Conservation (phyloP, 164 flowering plant genomes). For the Piper betle region DNA sequence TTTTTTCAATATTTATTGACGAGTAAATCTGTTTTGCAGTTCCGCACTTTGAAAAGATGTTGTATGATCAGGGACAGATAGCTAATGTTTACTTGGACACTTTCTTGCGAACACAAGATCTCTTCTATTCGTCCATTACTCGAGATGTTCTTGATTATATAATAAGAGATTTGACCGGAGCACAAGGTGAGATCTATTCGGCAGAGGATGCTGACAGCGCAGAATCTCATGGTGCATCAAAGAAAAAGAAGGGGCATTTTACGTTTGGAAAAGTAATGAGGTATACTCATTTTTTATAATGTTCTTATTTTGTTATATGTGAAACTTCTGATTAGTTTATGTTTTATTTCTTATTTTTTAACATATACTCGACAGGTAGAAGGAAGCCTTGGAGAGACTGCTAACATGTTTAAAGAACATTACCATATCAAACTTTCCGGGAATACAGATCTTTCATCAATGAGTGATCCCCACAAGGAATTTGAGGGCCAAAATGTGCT, state of each 20-base stretch:
- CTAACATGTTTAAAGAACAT: conserved; percentile 61
- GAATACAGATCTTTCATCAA: conserved; percentile 79
- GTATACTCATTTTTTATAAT: conserved; percentile 16
- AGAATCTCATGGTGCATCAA: conserved; percentile 50
- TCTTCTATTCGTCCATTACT: conserved; percentile 37
- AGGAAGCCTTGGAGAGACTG: conserved; percentile 59
- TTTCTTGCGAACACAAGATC: conserved; percentile 55
- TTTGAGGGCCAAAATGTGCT: conserved; percentile 75
- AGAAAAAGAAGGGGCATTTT: conserved; percentile 93
- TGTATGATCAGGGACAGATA: conserved; percentile 95
- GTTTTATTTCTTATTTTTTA: not conserved
- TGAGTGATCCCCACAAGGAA: conserved; percentile 89
- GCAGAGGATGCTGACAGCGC: conserved; percentile 99
- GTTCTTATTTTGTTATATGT: not conserved
- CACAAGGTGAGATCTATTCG: conserved; percentile 75
- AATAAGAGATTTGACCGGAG: conserved; percentile 83
- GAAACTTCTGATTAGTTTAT: not conserved
- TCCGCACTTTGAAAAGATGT: conserved; percentile 98
- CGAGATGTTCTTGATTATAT: conserved; percentile 85
- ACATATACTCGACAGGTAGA: conserved; percentile 36
- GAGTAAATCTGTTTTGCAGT: conserved; percentile 35
- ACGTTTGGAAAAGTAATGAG: conserved; percentile 78
- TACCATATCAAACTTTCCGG: conserved; percentile 72
- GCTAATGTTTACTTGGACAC: conserved; percentile 70
- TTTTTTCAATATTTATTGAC: too few species aligned